These are phyloP conservation scores for Aegilops tauschii DNA, from an alignment of 176 grass and related monocot genomes.

Conservation along the genomic window DNA sequence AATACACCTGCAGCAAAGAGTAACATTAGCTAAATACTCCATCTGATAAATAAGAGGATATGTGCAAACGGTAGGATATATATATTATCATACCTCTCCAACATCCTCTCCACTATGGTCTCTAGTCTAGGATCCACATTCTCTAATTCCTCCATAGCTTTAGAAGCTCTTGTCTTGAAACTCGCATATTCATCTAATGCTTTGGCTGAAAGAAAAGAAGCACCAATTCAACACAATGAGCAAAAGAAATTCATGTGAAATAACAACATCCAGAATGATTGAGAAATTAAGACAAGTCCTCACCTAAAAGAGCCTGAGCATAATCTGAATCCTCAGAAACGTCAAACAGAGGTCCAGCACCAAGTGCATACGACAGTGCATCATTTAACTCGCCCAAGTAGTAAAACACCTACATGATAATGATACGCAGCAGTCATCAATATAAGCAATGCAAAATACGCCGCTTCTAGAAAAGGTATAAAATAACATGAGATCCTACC, in stretches of 20 bases:
- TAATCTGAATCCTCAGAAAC: slow-evolving; percentile 93
- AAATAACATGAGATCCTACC: slow-evolving; percentile 32
- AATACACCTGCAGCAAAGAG: slow-evolving; percentile 72
- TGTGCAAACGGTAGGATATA: neutral
- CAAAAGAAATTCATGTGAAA: slow-evolving; percentile 3
- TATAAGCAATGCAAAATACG: slow-evolving; percentile 11
- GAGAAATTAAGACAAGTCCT: slow-evolving; percentile 21
- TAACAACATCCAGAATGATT: slow-evolving; percentile 3
- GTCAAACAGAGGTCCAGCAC: slow-evolving; percentile 93
- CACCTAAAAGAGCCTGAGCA: slow-evolving; percentile 86
- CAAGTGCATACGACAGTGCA: slow-evolving; percentile 93
- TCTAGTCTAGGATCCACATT: slow-evolving; percentile 87
- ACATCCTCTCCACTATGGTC: slow-evolving; percentile 91
- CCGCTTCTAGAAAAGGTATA: neutral
- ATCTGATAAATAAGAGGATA: slow-evolving; percentile 17
- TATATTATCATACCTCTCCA: slow-evolving; percentile 68
- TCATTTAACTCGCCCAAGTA: slow-evolving; percentile 90
- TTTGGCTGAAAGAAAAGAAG: slow-evolving; percentile 58
- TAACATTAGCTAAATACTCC: neutral
- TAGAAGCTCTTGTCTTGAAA: slow-evolving; percentile 62
- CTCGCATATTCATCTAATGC: slow-evolving; percentile 94
- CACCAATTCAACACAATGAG: slow-evolving; percentile 19
- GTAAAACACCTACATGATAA: slow-evolving; percentile 87
- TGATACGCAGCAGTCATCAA: slow-evolving; percentile 7
- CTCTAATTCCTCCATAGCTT: slow-evolving; percentile 60